Conservation (phyloP, 2,329 filamentous ascomycete genomes). For the Davidsoniella australis region DNA sequence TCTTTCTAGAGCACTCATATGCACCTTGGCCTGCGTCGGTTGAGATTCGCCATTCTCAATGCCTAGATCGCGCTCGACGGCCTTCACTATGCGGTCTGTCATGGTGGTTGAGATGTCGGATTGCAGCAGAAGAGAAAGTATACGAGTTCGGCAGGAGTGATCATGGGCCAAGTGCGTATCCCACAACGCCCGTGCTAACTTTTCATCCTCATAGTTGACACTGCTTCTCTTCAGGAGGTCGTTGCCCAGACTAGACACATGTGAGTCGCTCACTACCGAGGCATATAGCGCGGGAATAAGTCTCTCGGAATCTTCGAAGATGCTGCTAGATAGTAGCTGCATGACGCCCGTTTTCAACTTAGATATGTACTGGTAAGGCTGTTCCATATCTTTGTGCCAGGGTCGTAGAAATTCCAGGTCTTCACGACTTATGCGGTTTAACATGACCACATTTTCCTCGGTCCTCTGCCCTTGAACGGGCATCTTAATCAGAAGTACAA, state of each 20-base stretch:
- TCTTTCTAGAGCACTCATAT: conserved; percentile 49
- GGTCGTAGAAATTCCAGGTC: conserved; percentile 55
- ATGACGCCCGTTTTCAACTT: conserved; percentile 40
- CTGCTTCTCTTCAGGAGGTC: conserved; percentile 71
- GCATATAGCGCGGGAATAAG: conserved; percentile 74
- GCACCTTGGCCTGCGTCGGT: neutral
- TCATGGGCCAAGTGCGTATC: conserved; percentile 55
- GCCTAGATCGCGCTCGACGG: conserved; percentile 33
- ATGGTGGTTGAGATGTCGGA: conserved; percentile 59
- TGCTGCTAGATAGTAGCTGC: conserved; percentile 63
- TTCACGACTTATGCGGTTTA: conserved; percentile 31
- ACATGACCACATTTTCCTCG: neutral
- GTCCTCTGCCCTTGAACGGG: conserved; percentile 9
- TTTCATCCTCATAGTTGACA: conserved; percentile 53
- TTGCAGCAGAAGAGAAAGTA: conserved; percentile 59
- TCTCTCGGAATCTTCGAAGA: conserved; percentile 69
- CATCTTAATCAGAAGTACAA: conserved; percentile 48
- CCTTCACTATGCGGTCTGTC: conserved; percentile 46
- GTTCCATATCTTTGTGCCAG: conserved; percentile 28
- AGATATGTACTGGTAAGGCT: conserved; percentile 16
- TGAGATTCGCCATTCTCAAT: conserved; percentile 12
- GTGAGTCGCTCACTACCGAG: conserved; percentile 64
- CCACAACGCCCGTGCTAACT: conserved; percentile 50
- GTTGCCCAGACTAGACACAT: conserved; percentile 70
- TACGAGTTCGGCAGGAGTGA: conserved; percentile 58